Evolutionary conservation across 345 rosid species (phyloP).

Genomic region (Melaleuca quinquenervia): DNA sequence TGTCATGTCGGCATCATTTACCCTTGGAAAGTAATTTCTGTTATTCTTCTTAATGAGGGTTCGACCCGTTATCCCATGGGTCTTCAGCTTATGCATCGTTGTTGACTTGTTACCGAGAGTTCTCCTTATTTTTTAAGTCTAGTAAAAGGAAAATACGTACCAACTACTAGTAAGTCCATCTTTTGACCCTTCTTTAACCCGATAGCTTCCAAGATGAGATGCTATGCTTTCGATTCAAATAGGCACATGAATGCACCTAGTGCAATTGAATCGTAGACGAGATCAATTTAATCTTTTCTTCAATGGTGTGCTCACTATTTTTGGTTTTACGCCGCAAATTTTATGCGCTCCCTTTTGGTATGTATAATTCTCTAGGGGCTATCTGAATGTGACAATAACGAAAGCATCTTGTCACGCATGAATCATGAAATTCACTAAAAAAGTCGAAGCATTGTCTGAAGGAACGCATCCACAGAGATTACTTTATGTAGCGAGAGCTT

Average conservation of each 20-base stretch:
- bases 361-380: neutral
- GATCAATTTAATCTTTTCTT: neutral
- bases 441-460: neutral
- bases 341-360: neutral
- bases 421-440: neutral
- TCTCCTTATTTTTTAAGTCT: neutral
- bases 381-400: neutral
- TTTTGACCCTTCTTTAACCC: neutral
- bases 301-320: neutral
- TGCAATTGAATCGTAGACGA: neutral
- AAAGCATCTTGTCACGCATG: neutral
- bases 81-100: neutral
- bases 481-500: neutral
- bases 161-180: neutral
- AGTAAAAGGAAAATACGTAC: neutral
- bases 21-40: neutral
- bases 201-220: neutral
- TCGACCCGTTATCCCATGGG: neutral
- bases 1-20: neutral
- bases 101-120: neutral
- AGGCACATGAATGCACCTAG: neutral
- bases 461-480: neutral
- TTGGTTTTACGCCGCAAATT: neutral
- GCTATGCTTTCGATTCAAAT: neutral
- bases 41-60: neutral